phyloP scores from a whole-genome alignment of 73 alveolate species.

The Chromera velia region DNA sequence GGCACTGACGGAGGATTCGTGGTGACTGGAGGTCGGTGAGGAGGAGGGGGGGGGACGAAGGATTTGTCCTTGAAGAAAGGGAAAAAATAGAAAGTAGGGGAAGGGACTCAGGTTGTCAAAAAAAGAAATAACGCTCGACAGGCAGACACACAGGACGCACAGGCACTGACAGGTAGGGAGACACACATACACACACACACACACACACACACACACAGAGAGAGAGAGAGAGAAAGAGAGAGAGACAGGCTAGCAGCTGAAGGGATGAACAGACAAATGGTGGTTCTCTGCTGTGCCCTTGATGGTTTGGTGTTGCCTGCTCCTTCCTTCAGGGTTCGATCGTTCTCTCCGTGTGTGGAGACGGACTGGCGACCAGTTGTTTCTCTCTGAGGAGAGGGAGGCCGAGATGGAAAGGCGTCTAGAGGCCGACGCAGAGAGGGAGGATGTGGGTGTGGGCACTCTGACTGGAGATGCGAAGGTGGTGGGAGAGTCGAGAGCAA shows the following conservation, averaged over 20 bases:
- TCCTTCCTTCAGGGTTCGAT: conserved; percentile 63
- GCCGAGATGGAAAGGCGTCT: conserved; percentile 65
- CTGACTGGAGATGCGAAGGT: neutral
- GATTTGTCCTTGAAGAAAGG: too few species aligned
- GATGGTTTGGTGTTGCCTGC: too few species aligned
- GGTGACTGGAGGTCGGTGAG: too few species aligned
- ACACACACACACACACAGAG: neutral
- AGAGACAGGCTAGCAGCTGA: too few species aligned
- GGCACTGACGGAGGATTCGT: conserved; percentile 72
- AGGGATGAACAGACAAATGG: too few species aligned
- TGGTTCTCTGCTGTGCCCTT: too few species aligned
- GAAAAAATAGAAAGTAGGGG: too few species aligned
- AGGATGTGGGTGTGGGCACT: neutral
- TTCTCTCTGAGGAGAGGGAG: conserved; percentile 67
- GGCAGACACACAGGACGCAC: neutral
- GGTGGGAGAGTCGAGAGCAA: neutral
- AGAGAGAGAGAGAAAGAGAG: too few species aligned
- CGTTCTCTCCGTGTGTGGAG: conserved; percentile 65
- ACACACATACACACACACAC: neutral
- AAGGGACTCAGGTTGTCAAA: too few species aligned
- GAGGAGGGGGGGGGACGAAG: too few species aligned
- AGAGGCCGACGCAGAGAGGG: conserved; percentile 54
- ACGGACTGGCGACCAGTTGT: conserved; percentile 71
- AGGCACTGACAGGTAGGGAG: neutral
- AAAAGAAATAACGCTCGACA: too few species aligned